Evolutionary conservation across 2,329 filamentous ascomycete genomes (phyloP), one percentile per base, ranked within the genome.

Genomic region (Salinomyces thailandicus): DNA sequence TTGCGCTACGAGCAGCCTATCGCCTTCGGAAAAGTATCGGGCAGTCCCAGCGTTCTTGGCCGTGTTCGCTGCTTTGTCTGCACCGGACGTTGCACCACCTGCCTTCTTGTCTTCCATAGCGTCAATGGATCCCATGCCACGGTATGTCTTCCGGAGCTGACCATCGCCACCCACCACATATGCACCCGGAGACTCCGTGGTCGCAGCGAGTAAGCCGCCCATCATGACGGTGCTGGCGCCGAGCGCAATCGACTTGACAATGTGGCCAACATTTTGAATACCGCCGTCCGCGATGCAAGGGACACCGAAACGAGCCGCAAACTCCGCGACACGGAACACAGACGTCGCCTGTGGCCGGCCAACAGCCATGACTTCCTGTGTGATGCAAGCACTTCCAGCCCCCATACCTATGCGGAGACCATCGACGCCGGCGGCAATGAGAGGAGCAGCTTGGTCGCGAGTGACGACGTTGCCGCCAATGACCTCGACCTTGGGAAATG

Each of bases 71-170:
- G 71, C 68, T 60, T 79, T 77, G 52, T 68, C 66, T 63, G 86
- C 76, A 62, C 77, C 67, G 36, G 43, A 39, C 28, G 40, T 18
- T 11, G 44, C 39, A 48, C 80, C 81, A 37, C 83, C 85, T 8
- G 87, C 86, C 73, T 94, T 94, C 77, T 91, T 94, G 68, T 96
- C 89, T 68, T 96, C 87, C 91, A 98, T 98, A 50, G 91, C 91
- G 55, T 95, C 91, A 59, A 98, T 98, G 64, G 81, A 87, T 50
- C 91, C 91, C 91, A 98, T 98, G 42, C 91, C 91, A 64, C 91
- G 84, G 73, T 98, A 98, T 27, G 91, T 87, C 75, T 98, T 98
- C 64, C 98, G 89, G 37, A 98, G 79, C 73, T 96, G 93, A 48
- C 91, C 91, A 66, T 96, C 89, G 43, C 84, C 81, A 57, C 85